Conservation (phyloP, 2,329 filamentous ascomycete species). For the Apiospora malaysiana region DNA sequence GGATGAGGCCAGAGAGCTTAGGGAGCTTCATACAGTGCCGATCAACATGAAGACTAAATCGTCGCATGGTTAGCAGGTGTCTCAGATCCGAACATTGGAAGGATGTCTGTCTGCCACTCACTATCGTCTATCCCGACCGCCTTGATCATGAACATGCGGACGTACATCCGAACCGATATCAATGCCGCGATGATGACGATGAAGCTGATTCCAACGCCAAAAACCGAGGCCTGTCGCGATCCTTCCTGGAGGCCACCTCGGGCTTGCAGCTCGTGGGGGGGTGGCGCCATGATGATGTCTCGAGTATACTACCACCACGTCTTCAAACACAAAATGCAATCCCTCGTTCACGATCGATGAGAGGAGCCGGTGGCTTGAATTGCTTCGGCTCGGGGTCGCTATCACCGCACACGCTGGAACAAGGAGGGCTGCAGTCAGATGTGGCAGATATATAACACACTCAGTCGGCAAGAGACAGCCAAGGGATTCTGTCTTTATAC, state of each 20-base stretch:
- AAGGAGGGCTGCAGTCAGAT: not conserved
- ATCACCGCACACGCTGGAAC: not conserved
- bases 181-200: constrained; percentile 19
- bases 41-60: constrained; percentile 24
- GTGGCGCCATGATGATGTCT: not conserved
- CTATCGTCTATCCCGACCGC: constrained; percentile 24
- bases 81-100: not conserved
- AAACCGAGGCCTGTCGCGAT: constrained; percentile 24
- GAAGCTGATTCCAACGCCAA: constrained; percentile 23
- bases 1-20: not conserved
- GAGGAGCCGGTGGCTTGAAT: not conserved
- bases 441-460: not conserved
- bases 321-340: too few species aligned
- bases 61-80: not conserved
- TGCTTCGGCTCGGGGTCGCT: too few species aligned
- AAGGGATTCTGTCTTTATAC: not conserved
- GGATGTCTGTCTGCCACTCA: constrained; percentile 7
- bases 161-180: constrained; percentile 24
- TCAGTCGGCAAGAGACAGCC: not conserved
- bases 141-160: constrained; percentile 23
- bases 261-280: not conserved
- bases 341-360: not conserved
- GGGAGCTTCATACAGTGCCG: constrained; percentile 21
- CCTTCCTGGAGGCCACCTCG: not conserved
- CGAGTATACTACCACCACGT: not conserved